Evolutionary conservation across 352 stramenopile species (phyloP).

Genomic region (Thraustochytrium sp.): DNA sequence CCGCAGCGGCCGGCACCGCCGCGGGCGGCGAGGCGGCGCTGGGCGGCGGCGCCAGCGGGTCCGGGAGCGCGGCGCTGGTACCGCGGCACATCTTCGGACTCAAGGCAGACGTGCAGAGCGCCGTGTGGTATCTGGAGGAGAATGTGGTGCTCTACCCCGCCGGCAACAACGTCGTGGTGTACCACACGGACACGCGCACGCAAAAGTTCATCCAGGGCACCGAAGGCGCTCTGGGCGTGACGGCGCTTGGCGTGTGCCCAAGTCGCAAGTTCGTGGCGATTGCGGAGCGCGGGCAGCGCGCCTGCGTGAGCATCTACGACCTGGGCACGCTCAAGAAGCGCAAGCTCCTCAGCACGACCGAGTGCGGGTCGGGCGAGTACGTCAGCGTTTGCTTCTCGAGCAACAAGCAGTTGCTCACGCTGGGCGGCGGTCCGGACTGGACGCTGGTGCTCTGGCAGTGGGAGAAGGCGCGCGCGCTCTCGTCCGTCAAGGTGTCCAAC

Average conservation of each 20-base stretch:
- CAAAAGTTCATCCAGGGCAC: conserved; percentile 80
- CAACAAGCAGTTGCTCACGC: conserved; percentile 77
- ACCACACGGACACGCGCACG: conserved; percentile 78
- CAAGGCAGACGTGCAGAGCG: conserved; percentile 70
- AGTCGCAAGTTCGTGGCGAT: conserved; percentile 48
- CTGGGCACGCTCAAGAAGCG: conserved; percentile 77
- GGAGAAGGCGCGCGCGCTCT: conserved; percentile 77
- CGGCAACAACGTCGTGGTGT: conserved; percentile 74
- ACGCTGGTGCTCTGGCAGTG: conserved; percentile 83
- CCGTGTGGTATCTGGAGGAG: conserved; percentile 73
- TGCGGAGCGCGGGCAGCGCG: conserved; percentile 55
- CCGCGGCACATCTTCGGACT: conserved; percentile 68
- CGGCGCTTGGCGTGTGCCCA: conserved; percentile 69
- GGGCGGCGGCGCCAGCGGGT: background rate
- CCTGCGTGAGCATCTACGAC: conserved; percentile 73
- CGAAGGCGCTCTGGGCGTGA: conserved; percentile 70
- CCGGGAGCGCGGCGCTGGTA: background rate
- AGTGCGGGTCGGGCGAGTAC: conserved; percentile 62
- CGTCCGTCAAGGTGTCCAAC: conserved; percentile 55
- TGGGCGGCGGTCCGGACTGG: conserved; percentile 73
- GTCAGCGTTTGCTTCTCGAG: conserved; percentile 77
- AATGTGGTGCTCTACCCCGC: conserved; percentile 73
- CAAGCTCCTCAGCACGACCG: conserved; percentile 71
- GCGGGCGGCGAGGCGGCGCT: background rate
- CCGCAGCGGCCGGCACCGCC: background rate